Evolutionary conservation across 169 alveolate genomes (phyloP), one percentile per base, ranked within the genome.

Genomic region (Ichthyophthirius multifiliis): DNA sequence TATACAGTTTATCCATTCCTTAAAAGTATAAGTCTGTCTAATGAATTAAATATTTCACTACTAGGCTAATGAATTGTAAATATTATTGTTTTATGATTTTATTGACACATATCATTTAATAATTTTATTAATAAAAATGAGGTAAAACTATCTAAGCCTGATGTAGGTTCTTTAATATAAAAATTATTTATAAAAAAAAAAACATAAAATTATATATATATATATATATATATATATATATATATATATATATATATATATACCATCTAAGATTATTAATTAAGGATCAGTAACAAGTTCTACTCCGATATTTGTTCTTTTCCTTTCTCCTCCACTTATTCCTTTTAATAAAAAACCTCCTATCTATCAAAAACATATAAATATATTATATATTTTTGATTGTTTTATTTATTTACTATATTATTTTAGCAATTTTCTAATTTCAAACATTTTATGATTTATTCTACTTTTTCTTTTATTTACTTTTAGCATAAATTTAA

Each of bases 281-380:
- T 88, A 73, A 23, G 99, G 99, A 74, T 96, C 92, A 47, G 94
- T 86, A 23, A 97, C 91, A 41, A 96, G 85, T 82, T 96, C 99
- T 35, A 93, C 89, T 20, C 97, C 99, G 3, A 97, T 93, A 15
- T 96, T 90, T 34, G 95, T 93, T 64, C 99, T 85, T 76, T 94
- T 95, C 64, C 96, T 88, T 78, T 97, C 98, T 9, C 99, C 99
- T 20, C 99, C 98, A 9, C 97, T 93, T 0, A 96, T 87, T 35
- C 98, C 97, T 86, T 93, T 94, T 6, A 77, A 63, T 18, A 55
- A 9, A 39, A 82, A 89, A 71, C 88, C 89, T 12, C 98, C 98
- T 5, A 95, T 90, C 13, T 55, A 7, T 10, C 2, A 4, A 55
- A 0, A 9, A 45, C 16, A n/a, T 13, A 6, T 13, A 5, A 20